Evolutionary conservation across 371 early-diverging fungal species (phyloP).

Genomic region (Mucor indicus): DNA sequence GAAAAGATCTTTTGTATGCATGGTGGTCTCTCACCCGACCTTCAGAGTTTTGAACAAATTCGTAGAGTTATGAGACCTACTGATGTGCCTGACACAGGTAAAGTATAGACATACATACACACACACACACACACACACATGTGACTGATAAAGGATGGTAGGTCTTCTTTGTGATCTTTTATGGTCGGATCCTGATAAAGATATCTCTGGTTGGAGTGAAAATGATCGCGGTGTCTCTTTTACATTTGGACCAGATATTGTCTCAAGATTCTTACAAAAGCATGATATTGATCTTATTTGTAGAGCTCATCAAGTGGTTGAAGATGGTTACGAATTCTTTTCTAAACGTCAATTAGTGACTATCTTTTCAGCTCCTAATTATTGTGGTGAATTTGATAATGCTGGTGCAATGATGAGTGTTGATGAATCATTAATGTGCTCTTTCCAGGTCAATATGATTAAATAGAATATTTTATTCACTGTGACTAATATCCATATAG

Average conservation of each 20-base stretch:
- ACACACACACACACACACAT: background rate
- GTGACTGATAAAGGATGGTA: constrained; percentile 15
- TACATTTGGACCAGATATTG: constrained; percentile 87
- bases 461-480: background rate
- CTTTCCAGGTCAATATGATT: constrained; percentile 57
- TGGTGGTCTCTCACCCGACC: constrained; percentile 97
- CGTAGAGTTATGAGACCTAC: constrained; percentile 89
- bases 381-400: constrained; percentile 98
- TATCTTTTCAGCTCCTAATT: constrained; percentile 96
- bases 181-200: constrained; percentile 84
- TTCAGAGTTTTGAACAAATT: constrained; percentile 92
- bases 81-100: constrained; percentile 91
- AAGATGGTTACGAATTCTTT: constrained; percentile 98
- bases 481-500: background rate
- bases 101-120: background rate
- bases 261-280: constrained; percentile 80
- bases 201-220: constrained; percentile 84
- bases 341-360: constrained; percentile 91
- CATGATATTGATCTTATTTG: constrained; percentile 91
- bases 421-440: constrained; percentile 87
- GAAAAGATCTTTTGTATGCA: constrained; percentile 98
- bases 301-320: constrained; percentile 98
- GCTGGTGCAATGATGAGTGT: constrained; percentile 94
- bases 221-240: constrained; percentile 96
- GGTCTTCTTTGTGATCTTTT: constrained; percentile 80